A percentile compares a stretch with the other conserved stretches of the same genome.
Evolutionary conservation across 2,329 filamentous ascomycete species (phyloP).

Genomic region (Pleoardoris graminearum): DNA sequence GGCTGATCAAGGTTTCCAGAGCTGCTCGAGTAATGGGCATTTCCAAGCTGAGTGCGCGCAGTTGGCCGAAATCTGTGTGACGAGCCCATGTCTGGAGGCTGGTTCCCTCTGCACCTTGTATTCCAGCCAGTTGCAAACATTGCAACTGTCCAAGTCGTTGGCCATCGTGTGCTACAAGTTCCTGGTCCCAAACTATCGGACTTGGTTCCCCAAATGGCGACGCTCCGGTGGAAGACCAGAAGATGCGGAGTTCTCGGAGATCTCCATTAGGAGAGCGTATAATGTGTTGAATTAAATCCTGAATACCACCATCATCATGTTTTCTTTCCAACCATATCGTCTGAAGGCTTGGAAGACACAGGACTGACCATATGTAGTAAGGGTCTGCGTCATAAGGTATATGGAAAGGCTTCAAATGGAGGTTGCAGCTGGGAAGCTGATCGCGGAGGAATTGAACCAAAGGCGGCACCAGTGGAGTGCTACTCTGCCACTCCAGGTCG

Average conservation of each 20-base stretch:
- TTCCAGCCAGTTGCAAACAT: constrained; percentile 4
- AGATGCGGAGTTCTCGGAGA: constrained; percentile 1
- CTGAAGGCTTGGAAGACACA: constrained; percentile 6
- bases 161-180: constrained; percentile 5
- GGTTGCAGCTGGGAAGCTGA: constrained; percentile 5
- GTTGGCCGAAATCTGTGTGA: constrained; percentile 5
- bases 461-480: constrained; percentile 3
- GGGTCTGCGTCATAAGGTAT: constrained; percentile 3
- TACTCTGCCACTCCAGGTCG: constrained; percentile 6
- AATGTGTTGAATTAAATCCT: neutral
- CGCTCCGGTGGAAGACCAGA: neutral
- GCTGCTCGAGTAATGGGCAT: constrained; percentile 1
- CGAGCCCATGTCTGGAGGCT: constrained; percentile 3
- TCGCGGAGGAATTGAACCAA: constrained; percentile 8
- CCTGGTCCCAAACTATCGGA: constrained; percentile 5
- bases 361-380: constrained; percentile 4
- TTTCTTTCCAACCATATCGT: constrained; percentile 2
- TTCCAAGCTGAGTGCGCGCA: constrained; percentile 4
- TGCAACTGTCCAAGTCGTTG: constrained; percentile 7
- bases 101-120: neutral
- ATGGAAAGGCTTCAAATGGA: constrained; percentile 3
- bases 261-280: neutral
- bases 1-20: constrained; percentile 4
- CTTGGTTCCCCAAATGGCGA: neutral
- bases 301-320: neutral